Evolutionary conservation across 345 rosid genomes (phyloP).

Genomic region (thale cress (Arabidopsis thaliana)): DNA sequence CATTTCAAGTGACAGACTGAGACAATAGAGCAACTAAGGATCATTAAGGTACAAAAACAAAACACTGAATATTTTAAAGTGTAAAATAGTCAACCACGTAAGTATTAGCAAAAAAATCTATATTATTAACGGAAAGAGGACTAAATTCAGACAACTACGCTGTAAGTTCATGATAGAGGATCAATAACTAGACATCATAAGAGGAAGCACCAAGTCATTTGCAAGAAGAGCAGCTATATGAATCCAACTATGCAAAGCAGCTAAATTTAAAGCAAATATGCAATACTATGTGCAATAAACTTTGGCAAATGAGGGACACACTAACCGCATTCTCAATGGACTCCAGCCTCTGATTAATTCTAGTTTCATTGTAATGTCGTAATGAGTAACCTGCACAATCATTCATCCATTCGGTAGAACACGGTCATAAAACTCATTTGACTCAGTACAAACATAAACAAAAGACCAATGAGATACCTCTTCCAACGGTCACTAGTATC

Average conservation of each 20-base stretch:
- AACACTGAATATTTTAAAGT: neutral
- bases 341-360: slow-evolving; percentile 69
- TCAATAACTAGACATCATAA: neutral
- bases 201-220: slow-evolving; percentile 1
- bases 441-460: slow-evolving; percentile 19
- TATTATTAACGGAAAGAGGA: neutral
- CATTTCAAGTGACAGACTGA: slow-evolving; percentile 10
- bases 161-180: neutral
- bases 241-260: slow-evolving; percentile 30
- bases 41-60: neutral
- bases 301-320: slow-evolving; percentile 20
- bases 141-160: neutral
- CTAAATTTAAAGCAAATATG: neutral
- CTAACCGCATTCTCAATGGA: slow-evolving; percentile 75
- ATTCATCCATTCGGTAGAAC: slow-evolving; percentile 32
- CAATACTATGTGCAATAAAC: neutral
- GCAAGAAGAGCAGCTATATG: neutral
- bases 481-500: neutral
- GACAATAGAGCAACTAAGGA: slow-evolving; percentile 1
- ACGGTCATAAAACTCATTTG: neutral
- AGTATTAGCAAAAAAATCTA: neutral
- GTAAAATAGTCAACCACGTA: neutral
- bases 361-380: slow-evolving; percentile 60
- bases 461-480: neutral
- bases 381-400: slow-evolving; percentile 63